Evolutionary conservation across 257 asterid genomes (phyloP), one percentile per base, ranked within the genome.

Genomic region (Scutellaria barbata): DNA sequence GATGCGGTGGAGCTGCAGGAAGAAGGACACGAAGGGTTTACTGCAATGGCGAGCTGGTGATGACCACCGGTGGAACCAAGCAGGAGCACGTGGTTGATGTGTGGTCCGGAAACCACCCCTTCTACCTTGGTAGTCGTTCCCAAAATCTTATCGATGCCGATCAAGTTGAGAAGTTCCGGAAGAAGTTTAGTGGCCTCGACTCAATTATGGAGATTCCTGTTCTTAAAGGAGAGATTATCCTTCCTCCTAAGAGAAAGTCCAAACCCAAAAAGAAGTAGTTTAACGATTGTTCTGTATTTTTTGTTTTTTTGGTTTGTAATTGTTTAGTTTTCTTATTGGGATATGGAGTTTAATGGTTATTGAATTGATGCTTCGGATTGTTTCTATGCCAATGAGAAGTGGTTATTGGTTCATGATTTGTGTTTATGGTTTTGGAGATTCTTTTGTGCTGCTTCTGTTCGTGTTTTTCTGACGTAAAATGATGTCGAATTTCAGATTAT

Each of bases 81-180:
- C 79, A 84, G n/a, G 97, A 94, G 81, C 89, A 94, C 47, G 89
- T 90, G 18, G 92, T 94, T 8, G 97, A 91, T 82, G 97, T 91
- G 37, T 94, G 99, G 99, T 94, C 96, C 9, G 99, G 99, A 5
- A 94, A 94, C 63, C 99, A 94, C 73, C 96, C 97, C 1, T 94
- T 88, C 75, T 94, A 94, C 79, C 85, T 91, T n/a, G 97, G 97
- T 37, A 80, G 89, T 71, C 88, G 99, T 35, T 80, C 96, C 0
- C 80, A 81, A 63, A 25, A 51, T 0, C 81, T 89, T 35, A 59
- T 85, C 37, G 96, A 91, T 42, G 96, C 88, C 68, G 96, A 88
- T 58, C 99, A 94, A 64, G 97, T 91, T 17, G 97, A 83, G 67
- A 94, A 94, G 51, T 94, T 91, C 76, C 78, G 97, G 8, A 89